Evolutionary conservation across 768 basidiomycete species (phyloP).

Genomic region (Trametes maxima): DNA sequence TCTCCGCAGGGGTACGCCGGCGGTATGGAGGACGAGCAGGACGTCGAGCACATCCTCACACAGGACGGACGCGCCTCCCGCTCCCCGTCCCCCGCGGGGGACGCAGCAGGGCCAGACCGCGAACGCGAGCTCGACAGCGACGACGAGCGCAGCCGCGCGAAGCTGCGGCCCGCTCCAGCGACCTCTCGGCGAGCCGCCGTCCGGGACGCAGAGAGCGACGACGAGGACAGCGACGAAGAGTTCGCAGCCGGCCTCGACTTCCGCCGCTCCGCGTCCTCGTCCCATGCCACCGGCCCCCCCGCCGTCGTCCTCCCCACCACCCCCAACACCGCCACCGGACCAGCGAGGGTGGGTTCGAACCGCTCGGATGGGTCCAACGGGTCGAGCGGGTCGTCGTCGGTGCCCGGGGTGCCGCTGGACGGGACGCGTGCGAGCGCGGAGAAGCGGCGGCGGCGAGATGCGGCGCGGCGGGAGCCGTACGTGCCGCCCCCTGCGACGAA

Average conservation of each 20-base stretch:
- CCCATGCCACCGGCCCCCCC: neutral
- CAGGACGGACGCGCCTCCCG: neutral
- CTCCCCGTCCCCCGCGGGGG: neutral
- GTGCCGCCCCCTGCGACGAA: constrained; percentile 20
- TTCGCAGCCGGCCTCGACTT: neutral
- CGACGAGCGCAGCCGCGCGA: constrained; percentile 17
- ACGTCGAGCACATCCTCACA: constrained; percentile 20
- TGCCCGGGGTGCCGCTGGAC: constrained; percentile 18
- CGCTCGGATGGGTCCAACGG: neutral
- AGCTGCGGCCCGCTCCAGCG: neutral
- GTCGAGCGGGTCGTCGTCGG: constrained; percentile 7
- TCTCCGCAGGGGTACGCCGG: neutral
- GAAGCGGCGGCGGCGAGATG: constrained; percentile 14
- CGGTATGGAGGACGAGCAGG: constrained; percentile 13
- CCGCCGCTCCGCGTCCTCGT: neutral
- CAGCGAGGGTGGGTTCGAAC: neutral
- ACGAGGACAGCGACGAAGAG: constrained; percentile 6
- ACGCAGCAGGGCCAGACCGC: too few relatives aligned
- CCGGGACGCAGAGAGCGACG: neutral
- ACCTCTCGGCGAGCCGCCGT: neutral
- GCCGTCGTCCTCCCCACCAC: neutral
- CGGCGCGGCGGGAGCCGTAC: constrained; percentile 7
- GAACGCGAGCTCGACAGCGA: constrained; percentile 22
- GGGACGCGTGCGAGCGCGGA: constrained; percentile 23
- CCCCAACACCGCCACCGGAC: neutral